Base-by-base conservation (phyloP, 352 stramenopile species). In the Achlya hypogyna region DNA sequence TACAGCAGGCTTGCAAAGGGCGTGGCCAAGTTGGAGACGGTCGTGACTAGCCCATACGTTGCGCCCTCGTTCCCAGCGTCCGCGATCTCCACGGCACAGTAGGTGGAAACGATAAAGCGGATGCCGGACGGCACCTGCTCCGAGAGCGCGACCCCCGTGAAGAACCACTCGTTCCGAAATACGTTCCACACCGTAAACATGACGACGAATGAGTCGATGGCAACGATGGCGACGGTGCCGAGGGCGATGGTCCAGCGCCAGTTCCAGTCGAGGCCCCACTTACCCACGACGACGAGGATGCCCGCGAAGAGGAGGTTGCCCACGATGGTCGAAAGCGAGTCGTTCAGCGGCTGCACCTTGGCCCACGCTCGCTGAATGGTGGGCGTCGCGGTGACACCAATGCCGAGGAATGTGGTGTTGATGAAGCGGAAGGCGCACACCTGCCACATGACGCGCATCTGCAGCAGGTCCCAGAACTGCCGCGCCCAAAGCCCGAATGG, bases 111-210 rank as follows among this genome's bases (percentile, higher is more conserved):
- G 27, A 75, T 70, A 52, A 72, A 75, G 0, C 66, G 65, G 28
- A 72, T 58, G 43, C 54, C 70, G 5, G 64, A 28, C 10, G 70
- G 65, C 22, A 75, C 51, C 34, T 72, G 74, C 1, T 79, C 74
- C 34, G 88, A 67, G 34, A 86, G 74, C n/a, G 78, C 76, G 14
- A 84, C 75, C 25, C 76, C 77, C 16, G 84, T 76, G 75, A 75
- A 87, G 60, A 87, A 82, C 76, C 77, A 87, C 45, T 84, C 77
- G 60, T 74, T 86, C 40, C 79, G 77, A 35, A 81, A 62, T 20
- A 87, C 51, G 28, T 79, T 60, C 76, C 77, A 85, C 1, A 76
- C 75, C 9, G 78, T 77, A 0, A 85, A 32, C 71, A 86, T 79
- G 25, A 76, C 82, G 69, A 83, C 77, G 27, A 80, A 54, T 12